phyloP scores from a whole-genome alignment of 2,329 filamentous ascomycete genomes.

The Beauveria pseudobassiana region DNA sequence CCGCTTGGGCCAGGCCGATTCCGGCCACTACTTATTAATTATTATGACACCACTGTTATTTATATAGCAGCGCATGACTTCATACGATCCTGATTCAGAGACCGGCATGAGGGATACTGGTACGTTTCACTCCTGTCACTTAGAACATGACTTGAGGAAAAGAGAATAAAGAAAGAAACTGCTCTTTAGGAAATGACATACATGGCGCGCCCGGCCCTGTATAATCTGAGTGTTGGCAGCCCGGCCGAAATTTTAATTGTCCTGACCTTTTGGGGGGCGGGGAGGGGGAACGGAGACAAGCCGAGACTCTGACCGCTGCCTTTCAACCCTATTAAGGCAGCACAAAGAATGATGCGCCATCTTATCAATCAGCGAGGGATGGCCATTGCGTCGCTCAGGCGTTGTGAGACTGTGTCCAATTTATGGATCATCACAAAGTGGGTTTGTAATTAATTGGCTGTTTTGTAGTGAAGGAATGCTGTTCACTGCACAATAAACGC shows the following conservation, averaged over 20 bases:
- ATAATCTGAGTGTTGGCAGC: too few species aligned
- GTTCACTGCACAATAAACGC: not conserved
- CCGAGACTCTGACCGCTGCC: not conserved
- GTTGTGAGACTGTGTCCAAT: not conserved
- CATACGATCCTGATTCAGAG: too few species aligned
- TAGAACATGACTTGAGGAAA: not conserved
- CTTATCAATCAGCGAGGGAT: conserved; percentile 5
- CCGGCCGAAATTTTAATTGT: not conserved
- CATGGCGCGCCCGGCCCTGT: not conserved
- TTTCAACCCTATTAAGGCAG: not conserved
- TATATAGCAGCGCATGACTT: too few species aligned
- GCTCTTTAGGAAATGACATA: not conserved
- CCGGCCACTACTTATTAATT: not conserved
- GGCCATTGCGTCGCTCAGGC: not conserved
- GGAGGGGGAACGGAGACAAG: not conserved
- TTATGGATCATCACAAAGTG: not conserved
- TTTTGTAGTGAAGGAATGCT: not conserved
- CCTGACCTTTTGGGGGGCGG: not conserved
- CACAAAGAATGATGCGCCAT: conserved; percentile 3
- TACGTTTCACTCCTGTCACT: not conserved
- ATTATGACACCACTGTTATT: not conserved
- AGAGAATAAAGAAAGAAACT: not conserved
- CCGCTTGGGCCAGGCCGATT: not conserved
- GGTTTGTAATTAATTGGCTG: not conserved
- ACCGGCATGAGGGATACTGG: too few species aligned